These are phyloP conservation scores for Solanum bulbocastanum DNA, from an alignment of 257 asterid species.

Conservation along the genomic window DNA sequence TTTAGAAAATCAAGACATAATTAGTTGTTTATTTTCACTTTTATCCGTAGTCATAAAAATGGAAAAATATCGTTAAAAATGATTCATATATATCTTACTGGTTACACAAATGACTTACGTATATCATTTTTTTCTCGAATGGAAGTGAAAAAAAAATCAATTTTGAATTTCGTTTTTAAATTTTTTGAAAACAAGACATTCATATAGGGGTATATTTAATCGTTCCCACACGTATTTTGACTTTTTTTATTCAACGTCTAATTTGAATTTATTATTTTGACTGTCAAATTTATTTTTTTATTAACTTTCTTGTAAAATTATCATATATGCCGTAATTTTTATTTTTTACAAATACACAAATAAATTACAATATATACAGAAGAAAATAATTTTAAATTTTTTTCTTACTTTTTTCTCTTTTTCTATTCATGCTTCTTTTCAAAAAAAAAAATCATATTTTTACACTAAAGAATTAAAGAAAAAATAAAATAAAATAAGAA, in stretches of 20 bases:
- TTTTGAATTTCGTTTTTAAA: too few species aligned
- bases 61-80: background rate
- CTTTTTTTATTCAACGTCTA: too few species aligned
- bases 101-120: background rate
- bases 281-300: background rate
- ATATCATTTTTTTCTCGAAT: too few species aligned
- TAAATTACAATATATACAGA: too few species aligned
- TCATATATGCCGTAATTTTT: too few species aligned
- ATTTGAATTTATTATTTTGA: too few species aligned
- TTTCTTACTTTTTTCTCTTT: background rate
- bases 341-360: background rate
- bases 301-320: background rate
- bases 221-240: background rate
- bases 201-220: background rate
- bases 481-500: too few species aligned
- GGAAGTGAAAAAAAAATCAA: background rate
- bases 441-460: too few species aligned
- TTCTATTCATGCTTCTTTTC: background rate
- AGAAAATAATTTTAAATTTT: too few species aligned
- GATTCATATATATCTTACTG: accelerated
- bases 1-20: too few species aligned
- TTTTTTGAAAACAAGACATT: background rate
- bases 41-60: too few species aligned
- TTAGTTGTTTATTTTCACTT: too few species aligned
- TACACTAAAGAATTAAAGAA: background rate